Conservation (phyloP, 306 rosid species). For the Trifolium fragiferum region DNA sequence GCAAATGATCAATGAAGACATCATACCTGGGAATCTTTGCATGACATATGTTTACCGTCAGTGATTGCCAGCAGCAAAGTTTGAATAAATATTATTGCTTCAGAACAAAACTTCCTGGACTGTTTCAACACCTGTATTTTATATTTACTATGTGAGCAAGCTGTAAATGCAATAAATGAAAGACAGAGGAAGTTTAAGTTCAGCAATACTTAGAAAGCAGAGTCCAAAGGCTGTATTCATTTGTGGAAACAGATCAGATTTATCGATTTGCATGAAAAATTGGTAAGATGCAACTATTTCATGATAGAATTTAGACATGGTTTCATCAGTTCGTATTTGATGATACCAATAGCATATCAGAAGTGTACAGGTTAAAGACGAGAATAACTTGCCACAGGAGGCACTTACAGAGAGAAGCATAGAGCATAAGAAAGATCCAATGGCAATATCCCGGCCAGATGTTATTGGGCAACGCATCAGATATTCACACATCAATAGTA, state of each 20-base stretch:
- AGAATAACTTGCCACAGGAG: constrained; percentile 12
- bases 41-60: constrained; percentile 48
- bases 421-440: constrained; percentile 85
- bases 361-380: constrained; percentile 3
- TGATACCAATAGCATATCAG: constrained; percentile 6
- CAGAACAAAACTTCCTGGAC: constrained; percentile 85
- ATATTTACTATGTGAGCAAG: constrained; percentile 38
- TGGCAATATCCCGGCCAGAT: constrained; percentile 75
- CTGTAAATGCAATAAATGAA: constrained; percentile 33
- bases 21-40: constrained; percentile 70
- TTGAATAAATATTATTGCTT: constrained; percentile 70
- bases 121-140: constrained; percentile 68
- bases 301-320: constrained; percentile 23
- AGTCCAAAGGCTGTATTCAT: constrained; percentile 31
- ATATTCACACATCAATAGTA: constrained; percentile 83
- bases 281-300: constrained; percentile 10
- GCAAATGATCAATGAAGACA: constrained; percentile 22
- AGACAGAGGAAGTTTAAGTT: constrained; percentile 16
- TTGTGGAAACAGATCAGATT: constrained; percentile 14
- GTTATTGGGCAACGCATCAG: constrained; percentile 81
- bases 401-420: constrained; percentile 85
- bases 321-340: constrained; percentile 25
- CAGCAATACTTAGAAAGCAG: constrained; percentile 1
- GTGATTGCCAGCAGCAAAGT: constrained; percentile 62
- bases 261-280: constrained; percentile 17